Percentiles rank a stretch among this genome's conserved stretches.
These are phyloP conservation scores for Boletus insuetus DNA, from an alignment of 768 basidiomycete genomes.

Conservation along the genomic window DNA sequence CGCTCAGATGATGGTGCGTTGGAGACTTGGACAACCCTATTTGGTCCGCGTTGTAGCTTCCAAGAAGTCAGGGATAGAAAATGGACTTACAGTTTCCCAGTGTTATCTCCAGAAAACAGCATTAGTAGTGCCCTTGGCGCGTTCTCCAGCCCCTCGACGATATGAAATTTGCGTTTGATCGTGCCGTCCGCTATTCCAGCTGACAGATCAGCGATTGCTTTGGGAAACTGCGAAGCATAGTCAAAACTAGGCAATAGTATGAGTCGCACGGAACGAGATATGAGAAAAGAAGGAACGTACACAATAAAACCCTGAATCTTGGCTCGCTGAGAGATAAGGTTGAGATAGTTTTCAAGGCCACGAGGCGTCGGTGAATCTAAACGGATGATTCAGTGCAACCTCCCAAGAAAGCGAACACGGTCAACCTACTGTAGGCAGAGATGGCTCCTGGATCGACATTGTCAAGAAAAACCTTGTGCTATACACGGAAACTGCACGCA, in stretches of 20 bases:
- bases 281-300: conserved; percentile 36
- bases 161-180: conserved; percentile 78
- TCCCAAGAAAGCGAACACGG: background rate
- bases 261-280: background rate
- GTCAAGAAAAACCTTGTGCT: conserved; percentile 1
- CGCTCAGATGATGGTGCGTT: background rate
- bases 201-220: conserved; percentile 56
- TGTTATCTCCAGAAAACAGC: conserved; percentile 75
- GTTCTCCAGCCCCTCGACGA: conserved; percentile 72
- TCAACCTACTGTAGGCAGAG: conserved; percentile 69
- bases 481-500: conserved; percentile 32
- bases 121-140: conserved; percentile 68
- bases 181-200: conserved; percentile 61
- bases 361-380: conserved; percentile 58
- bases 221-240: conserved; percentile 58
- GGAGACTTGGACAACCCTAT: conserved; percentile 48
- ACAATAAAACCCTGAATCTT: conserved; percentile 84
- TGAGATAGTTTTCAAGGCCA: conserved; percentile 65
- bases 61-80: background rate
- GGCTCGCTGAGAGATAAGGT: conserved; percentile 73
- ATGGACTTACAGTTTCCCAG: conserved; percentile 61
- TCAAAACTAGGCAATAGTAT: conserved; percentile 57
- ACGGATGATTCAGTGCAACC: background rate
- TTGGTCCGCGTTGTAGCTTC: conserved; percentile 6
- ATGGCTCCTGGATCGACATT: conserved; percentile 60